Conservation (phyloP, 805 yeast species). For the Suhomyces canberraensis region DNA sequence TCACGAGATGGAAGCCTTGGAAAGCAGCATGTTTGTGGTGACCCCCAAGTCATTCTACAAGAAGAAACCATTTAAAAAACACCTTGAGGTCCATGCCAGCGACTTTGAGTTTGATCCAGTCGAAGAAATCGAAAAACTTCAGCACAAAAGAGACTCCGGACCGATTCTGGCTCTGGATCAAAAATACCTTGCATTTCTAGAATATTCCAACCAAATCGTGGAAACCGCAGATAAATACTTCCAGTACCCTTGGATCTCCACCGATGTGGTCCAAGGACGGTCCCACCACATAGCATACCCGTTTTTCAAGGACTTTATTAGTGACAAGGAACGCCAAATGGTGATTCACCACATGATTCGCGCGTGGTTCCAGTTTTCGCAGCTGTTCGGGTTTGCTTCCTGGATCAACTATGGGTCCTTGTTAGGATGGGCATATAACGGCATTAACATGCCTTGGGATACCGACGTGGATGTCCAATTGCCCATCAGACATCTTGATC, state of each 20-base stretch:
- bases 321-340: constrained; percentile 23
- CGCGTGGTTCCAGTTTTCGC: constrained; percentile 45
- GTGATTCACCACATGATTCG: constrained; percentile 40
- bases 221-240: constrained; percentile 29
- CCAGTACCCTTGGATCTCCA: constrained; percentile 39
- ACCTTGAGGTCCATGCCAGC: constrained; percentile 15
- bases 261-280: constrained; percentile 34
- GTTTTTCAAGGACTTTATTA: constrained; percentile 22
- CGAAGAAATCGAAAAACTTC: constrained; percentile 22
- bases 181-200: constrained; percentile 27
- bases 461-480: constrained; percentile 52
- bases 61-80: constrained; percentile 6
- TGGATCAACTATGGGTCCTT: constrained; percentile 39
- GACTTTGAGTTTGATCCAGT: constrained; percentile 33
- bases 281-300: constrained; percentile 32
- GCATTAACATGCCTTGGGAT: constrained; percentile 54
- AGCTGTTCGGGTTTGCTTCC: constrained; percentile 34
- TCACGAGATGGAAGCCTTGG: constrained; percentile 6
- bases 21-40: background rate
- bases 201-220: constrained; percentile 17
- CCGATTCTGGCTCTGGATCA: constrained; percentile 15
- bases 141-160: constrained; percentile 13
- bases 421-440: constrained; percentile 52
- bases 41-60: constrained; percentile 1
- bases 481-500: constrained; percentile 43